Base-by-base conservation (phyloP, 164 flowering plant genomes). In the Umbilicus rupestris region DNA sequence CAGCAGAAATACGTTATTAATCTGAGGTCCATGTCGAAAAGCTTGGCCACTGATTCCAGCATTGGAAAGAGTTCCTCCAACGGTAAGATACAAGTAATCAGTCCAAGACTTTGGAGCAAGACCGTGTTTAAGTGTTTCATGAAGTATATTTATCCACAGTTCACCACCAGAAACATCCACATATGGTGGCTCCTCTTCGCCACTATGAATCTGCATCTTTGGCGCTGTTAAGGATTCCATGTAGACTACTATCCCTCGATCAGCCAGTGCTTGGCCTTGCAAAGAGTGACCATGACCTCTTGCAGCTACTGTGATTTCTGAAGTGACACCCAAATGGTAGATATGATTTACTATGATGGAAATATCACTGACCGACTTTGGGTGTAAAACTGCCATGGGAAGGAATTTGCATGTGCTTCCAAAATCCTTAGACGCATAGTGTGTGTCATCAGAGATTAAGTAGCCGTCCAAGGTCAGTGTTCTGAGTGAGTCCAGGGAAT, bases 11-110 rank as follows among this genome's bases (percentile, higher is more conserved):
- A 90, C 90, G 71, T 93, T 93, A 72, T 80, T 81, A 69, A 93
- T 90, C 75, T 93, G 97, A 11, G 98, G 98, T 28, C 98, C 97
- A 50, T 92, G 85, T 39, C 73, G 69, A 71, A 92, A 90, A 28
- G 98, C 90, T 72, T 92, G 98, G 15, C 98, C 98, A 52, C 98
- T 93, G 29, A 93, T 77, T 60, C 98, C 98, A 9, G 94, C 98
- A 74, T 92, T 87, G 3, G 98, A 92, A 63, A 92, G 72, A 42
- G 96, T 92, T 16, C 98, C 98, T 0, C 98, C 98, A 20, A 93
- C 90, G 0, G 96, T 87, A 50, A 93, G 89, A 74, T 86, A 80
- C 62, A 93, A 87, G 75, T 92, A 92, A 62, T 92, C 98, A 1
- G 98, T 92, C 98, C 98, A 92, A n/a, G 98, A 90, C 77, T 80